Evolutionary conservation across 371 early-diverging fungal species (phyloP), one percentile per base, ranked within the genome.

Genomic region (Mortierella sp.): DNA sequence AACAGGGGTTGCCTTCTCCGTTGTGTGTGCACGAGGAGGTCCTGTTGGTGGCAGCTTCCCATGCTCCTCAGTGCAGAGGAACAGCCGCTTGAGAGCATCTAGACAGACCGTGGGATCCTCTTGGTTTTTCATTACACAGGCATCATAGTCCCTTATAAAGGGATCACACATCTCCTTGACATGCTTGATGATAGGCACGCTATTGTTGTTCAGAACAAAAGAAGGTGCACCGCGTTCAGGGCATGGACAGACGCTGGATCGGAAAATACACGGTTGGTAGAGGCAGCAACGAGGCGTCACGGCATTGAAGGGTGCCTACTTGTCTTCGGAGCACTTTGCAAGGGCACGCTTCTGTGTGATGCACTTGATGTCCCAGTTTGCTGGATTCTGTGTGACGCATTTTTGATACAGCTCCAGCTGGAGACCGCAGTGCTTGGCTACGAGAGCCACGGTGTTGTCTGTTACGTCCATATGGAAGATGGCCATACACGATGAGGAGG

Each of bases 321-420:
- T 89, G 76, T 92, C 89, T 79, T 94, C 93, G 0, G 93, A 89
- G 64, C 94, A 94, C 67, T 87, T 88, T 28, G 91, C 92, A 28
- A 94, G 83, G 9, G 92, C 92, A 27, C 85, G 72, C 54, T 89
- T 90, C 69, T 92, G 87, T 50, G 87, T 86, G 23, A 84, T 72
- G 76, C 94, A 94, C 48, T 83, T 86, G 23, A 85, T 80, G 62
- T 89, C 87, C 94, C 94, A 93, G 50, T 86, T 82, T 12, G 87
- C 81, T 23, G 88, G 89, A 72, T 94, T 86, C 64, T 83, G 86
- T 23, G 92, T 92, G 28, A 94, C 88, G 64, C 94, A 94, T 38
- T 83, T 82, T 57, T 90, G 91, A 78, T 92, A 94, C 63, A 86
- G 82, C 64, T 91, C 87, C 12, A 94, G 81, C 60, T 92, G 92